Evolutionary conservation across 176 grass and related monocot species (phyloP).

Genomic region (Oryza rufipogon): DNA sequence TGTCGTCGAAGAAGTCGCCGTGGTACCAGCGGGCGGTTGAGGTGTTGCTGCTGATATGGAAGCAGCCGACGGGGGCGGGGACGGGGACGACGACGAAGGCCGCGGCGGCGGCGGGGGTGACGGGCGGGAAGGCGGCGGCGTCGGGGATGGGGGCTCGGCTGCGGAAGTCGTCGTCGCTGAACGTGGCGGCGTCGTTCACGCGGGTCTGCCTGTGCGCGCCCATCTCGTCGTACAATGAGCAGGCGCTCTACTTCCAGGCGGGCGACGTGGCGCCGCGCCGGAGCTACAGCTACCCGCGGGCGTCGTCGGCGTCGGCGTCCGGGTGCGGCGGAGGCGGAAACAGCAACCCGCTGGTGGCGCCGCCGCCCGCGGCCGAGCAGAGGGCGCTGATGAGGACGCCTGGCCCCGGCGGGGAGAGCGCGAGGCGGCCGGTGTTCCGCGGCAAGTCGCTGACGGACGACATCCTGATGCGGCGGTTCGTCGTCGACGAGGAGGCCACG

Average conservation of each 20-base stretch:
- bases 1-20: conserved; percentile 57
- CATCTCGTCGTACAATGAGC: conserved; percentile 91
- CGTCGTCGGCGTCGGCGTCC: conserved; percentile 60
- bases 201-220: conserved; percentile 92
- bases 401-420: background rate
- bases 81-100: conserved; percentile 42
- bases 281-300: conserved; percentile 92
- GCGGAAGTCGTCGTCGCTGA: conserved; percentile 90
- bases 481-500: conserved; percentile 86
- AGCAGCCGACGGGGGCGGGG: conserved; percentile 29
- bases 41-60: conserved; percentile 65
- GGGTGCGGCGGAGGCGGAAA: conserved; percentile 34
- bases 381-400: conserved; percentile 1
- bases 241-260: conserved; percentile 66
- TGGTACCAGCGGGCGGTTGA: conserved; percentile 79
- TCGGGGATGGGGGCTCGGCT: conserved; percentile 34
- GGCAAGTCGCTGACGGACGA: conserved; percentile 96
- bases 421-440: conserved; percentile 68
- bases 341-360: conserved; percentile 51
- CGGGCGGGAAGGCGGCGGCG: background rate
- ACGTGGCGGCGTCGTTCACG: conserved; percentile 89
- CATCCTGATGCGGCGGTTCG: conserved; percentile 85
- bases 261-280: conserved; percentile 70
- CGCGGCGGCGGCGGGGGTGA: conserved; percentile 40
- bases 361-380: conserved; percentile 35